Conservation (phyloP, 495 filamentous ascomycete genomes). For the Aspergillus hancockii region DNA sequence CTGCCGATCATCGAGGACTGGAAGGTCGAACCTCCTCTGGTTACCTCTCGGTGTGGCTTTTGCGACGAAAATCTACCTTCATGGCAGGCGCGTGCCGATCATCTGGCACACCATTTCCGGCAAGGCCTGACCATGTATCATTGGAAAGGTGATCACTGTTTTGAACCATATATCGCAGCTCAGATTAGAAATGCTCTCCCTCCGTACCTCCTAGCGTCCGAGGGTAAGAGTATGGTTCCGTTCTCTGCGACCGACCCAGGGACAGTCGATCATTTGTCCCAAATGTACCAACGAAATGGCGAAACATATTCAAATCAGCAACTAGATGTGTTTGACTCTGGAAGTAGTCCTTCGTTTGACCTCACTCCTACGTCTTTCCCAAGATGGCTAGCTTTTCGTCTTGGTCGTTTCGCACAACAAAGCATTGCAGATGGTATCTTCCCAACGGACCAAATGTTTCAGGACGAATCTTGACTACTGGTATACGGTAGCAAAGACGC, state of each 20-base stretch:
- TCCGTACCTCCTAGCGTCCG: constrained; percentile 36
- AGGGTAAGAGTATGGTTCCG: not conserved
- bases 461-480: not conserved
- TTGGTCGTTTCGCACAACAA: not conserved
- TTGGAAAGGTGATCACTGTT: constrained; percentile 72
- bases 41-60: constrained; percentile 67
- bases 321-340: not conserved
- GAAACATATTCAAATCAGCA: not conserved
- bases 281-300: not conserved
- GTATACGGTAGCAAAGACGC: not conserved
- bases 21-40: constrained; percentile 59
- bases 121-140: constrained; percentile 62
- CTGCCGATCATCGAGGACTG: constrained; percentile 63
- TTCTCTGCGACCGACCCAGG: not conserved
- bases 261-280: not conserved
- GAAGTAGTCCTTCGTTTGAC: not conserved
- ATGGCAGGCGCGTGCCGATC: constrained; percentile 62
- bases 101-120: constrained; percentile 66
- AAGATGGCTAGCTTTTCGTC: not conserved
- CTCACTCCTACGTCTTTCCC: not conserved
- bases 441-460: not conserved
- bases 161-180: constrained; percentile 58
- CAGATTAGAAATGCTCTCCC: constrained; percentile 64
- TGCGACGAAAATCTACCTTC: constrained; percentile 57
- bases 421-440: not conserved